A percentile compares a stretch with the other conserved stretches of the same genome.
phyloP scores from a whole-genome alignment of 495 filamentous ascomycete genomes.

The Lepidopterella palustris region DNA sequence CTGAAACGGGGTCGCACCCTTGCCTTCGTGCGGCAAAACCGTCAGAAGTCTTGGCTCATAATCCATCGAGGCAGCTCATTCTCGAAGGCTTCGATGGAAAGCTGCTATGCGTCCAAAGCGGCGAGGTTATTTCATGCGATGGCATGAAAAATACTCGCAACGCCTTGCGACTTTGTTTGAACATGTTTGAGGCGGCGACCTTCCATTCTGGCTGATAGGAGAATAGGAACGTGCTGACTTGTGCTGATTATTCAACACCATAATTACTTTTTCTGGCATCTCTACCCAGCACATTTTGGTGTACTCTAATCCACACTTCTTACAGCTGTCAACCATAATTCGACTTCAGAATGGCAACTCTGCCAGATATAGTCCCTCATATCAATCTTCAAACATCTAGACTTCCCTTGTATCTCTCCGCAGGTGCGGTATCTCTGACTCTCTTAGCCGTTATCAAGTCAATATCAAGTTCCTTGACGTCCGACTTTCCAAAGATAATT shows the following conservation, averaged over 20 bases:
- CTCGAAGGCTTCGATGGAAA: background rate
- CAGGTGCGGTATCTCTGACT: constrained; percentile 1
- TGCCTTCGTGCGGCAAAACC: background rate
- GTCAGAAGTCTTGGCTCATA: background rate
- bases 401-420: background rate
- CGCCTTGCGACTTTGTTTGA: no score
- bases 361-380: background rate
- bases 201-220: no score
- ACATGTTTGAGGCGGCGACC: no score
- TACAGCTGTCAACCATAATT: background rate
- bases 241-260: no score
- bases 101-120: background rate
- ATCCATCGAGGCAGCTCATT: background rate
- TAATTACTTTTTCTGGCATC: no score
- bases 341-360: background rate
- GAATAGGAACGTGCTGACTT: no score
- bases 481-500: constrained; percentile 29
- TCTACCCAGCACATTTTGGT: no score
- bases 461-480: constrained; percentile 1
- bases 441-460: constrained; percentile 1
- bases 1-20: background rate
- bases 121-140: no score
- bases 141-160: no score
- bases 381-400: background rate
- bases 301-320: no score